Conservation (phyloP, 1,284 basidiomycete genomes). For the Rhodofomes roseus region DNA sequence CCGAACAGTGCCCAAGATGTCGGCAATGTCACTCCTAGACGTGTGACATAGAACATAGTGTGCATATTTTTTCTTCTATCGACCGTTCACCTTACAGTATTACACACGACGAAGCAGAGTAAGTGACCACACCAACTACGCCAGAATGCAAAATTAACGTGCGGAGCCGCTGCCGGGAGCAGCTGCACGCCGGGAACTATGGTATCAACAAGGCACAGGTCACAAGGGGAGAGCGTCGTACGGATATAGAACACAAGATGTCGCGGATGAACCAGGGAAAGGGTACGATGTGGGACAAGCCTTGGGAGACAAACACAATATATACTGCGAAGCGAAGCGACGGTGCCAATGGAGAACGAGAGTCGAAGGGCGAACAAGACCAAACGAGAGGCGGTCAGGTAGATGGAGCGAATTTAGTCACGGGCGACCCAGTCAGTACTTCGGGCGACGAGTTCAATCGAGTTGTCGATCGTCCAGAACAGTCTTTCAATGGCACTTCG, state of each 20-base stretch:
- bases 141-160: not conserved
- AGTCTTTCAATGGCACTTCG: slow-evolving; percentile 82
- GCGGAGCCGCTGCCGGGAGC: not conserved
- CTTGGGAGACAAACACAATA: not conserved
- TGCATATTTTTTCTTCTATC: not conserved
- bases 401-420: slow-evolving; percentile 42
- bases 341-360: not conserved
- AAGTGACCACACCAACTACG: not conserved
- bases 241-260: not conserved
- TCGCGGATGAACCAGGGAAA: not conserved
- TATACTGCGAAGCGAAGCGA: slow-evolving; percentile 6
- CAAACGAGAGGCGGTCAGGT: slow-evolving; percentile 3
- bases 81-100: not conserved
- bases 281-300: not conserved
- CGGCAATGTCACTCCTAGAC: not conserved
- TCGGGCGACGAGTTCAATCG: slow-evolving; percentile 75
- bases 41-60: not conserved
- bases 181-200: not conserved
- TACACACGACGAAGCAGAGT: not conserved
- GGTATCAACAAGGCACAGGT: not conserved
- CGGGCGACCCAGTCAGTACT: slow-evolving; percentile 82
- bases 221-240: not conserved
- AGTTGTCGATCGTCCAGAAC: slow-evolving; percentile 87
- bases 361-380: slow-evolving; percentile 1
- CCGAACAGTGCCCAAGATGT: too few relatives aligned